Evolutionary conservation across 2,329 filamentous ascomycete species (phyloP), one percentile per base, ranked within the genome.

Genomic region (Sphaerostilbella broomeana): DNA sequence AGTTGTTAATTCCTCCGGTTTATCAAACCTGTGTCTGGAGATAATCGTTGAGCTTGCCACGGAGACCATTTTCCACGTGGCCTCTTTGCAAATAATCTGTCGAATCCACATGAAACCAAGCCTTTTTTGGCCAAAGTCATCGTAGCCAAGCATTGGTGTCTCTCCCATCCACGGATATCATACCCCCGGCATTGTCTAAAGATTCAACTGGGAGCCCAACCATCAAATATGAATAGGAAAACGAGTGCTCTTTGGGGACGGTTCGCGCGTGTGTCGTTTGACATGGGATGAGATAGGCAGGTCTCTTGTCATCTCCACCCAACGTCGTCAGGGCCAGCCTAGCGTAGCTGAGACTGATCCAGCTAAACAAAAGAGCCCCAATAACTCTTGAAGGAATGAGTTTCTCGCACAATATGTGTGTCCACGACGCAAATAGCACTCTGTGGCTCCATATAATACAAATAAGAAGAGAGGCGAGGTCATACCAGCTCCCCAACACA

Each of bases 211-310:
- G 83, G 27, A 84, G 67, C 1, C 83, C 82, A 18, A 79, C 76
- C 31, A 80, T 67, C 2, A 88, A 70, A 55, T 87, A 86, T 0
- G 80, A 79, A 54, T 86, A 86, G 1, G 66, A 66, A 52, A 89
- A 88, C 0, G 70, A 70, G 54, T 87, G 79, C 43, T 72, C 75
- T 52, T 77, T 70, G 0, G 84, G 84, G 42, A 81, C 79, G n/a
- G 82, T 55, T 13, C 83, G 69, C 4, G 72, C 65, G 55, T 88
- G 84, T 2, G 71, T 78, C 11, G 79, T 85, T 30, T 64, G 67
- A 50, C 77, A 78, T 6, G 81, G 80, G 28, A 87, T 75, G 10
- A 88, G 60, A 40, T 77, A 60, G 9, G 18, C 5, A 4, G 12
- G 17, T n/a, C 5, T 18, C 15, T 9, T 24, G 8, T 6, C 7